These are phyloP conservation scores for Xylaria sp. DNA, from an alignment of 2,329 filamentous ascomycete species.

Conservation along the genomic window DNA sequence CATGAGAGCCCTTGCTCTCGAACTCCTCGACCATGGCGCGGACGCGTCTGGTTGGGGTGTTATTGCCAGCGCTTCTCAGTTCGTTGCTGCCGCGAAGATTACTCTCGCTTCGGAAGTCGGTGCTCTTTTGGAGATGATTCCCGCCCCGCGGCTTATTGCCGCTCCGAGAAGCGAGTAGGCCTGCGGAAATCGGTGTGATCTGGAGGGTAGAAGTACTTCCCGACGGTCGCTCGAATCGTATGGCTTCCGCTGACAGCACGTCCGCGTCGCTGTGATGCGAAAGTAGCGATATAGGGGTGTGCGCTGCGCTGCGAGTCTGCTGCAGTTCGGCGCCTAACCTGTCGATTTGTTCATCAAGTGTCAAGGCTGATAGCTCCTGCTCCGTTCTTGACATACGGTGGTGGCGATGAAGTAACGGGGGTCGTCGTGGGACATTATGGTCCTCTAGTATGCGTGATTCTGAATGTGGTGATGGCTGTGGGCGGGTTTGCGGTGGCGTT, in stretches of 20 bases:
- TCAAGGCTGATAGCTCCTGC: neutral
- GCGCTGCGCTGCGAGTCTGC: conserved; percentile 19
- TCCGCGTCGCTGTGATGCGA: conserved; percentile 45
- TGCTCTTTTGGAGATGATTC: neutral
- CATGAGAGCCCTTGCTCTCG: conserved; percentile 53
- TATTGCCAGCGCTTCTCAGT: conserved; percentile 27
- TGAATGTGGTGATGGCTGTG: neutral
- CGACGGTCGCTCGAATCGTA: conserved; percentile 41
- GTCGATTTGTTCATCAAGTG: conserved; percentile 22
- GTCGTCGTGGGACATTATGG: neutral
- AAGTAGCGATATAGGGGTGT: conserved; percentile 23
- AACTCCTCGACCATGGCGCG: conserved; percentile 62
- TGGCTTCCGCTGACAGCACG: conserved; percentile 50
- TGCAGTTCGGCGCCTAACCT: conserved; percentile 25
- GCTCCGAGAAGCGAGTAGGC: conserved; percentile 33
- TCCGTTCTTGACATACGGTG: neutral
- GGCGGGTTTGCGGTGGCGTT: neutral
- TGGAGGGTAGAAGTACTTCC: conserved; percentile 24
- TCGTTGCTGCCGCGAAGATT: conserved; percentile 17
- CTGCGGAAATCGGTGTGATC: conserved; percentile 30
- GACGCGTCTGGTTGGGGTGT: conserved; percentile 52
- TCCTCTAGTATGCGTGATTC: neutral
- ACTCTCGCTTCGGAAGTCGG: conserved; percentile 24
- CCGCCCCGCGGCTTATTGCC: neutral
- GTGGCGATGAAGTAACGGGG: conserved; percentile 6